Base-by-base conservation (phyloP, 495 filamentous ascomycete genomes). In the Jackrogersella minutella region DNA sequence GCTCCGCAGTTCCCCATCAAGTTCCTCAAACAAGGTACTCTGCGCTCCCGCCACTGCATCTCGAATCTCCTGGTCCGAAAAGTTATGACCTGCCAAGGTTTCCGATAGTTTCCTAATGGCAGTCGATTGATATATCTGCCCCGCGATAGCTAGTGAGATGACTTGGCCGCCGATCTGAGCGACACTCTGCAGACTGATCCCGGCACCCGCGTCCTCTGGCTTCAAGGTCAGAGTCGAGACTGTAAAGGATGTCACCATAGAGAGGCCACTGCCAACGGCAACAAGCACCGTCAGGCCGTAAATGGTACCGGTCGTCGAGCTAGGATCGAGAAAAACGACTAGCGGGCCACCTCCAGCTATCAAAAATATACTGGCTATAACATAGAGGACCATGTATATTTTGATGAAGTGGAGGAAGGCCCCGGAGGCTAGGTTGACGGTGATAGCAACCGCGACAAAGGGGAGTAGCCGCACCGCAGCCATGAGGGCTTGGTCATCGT, bases 311-410 rank as follows among this genome's bases (percentile, higher is more conserved):
- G 70, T 67, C 11, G 69, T 43, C 1, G 81, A 80, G 17, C 40
- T 62, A 0, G 69, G 52, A 24, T 73, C 53, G 44, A 81, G 71
- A 58, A 81, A 77, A 7, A 74, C 81, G 69, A 79, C 81, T 70
- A 90, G 77, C 0, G 88, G 74, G 0, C 80, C 77, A 21, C 79
- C 76, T 16, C 85, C 86, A n/a, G 84, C 68, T 2, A 85, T 39
- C 24, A 79, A 68, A 11, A 88, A 64, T 14, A 79, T 63, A 7
- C 84, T 84, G 1, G 79, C 81, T 1, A 78, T 47, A 3, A 85
- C 49, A 69, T 84, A 91, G 79, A 87, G 85, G 0, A 83, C 84
- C 78, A 84, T 83, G 71, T 90, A 90, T 60, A 81, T 80, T 1
- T 80, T 80, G 14, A 77, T 66, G 34, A 76, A 79, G 3, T 78